Base-by-base conservation (phyloP, 352 stramenopile genomes). In the Pythium utonaiense region DNA sequence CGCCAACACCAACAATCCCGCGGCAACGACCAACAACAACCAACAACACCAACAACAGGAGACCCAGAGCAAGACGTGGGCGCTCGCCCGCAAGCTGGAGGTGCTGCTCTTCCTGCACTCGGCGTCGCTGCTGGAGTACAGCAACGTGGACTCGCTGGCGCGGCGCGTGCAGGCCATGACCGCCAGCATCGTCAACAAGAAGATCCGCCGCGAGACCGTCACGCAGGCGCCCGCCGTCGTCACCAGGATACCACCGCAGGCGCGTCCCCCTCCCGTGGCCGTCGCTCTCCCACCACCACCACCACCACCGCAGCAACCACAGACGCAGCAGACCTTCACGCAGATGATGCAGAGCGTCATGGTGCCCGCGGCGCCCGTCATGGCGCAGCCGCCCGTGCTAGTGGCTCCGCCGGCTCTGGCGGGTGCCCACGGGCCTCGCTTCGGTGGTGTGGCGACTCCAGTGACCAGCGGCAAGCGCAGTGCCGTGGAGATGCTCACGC, bases 101-200 rank as follows among this genome's bases (percentile, higher is more conserved):
- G 81, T 91, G 51, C 76, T 92, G 40, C 75, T 92, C 34, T 94
- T 91, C 51, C 73, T 94, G 57, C 79, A 91, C 70, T 89, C 85
- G 60, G 82, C 85, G 14, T 92, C 82, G 57, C 69, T 89, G 38
- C 72, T 91, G 40, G 85, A 94, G 64, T 94, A 92, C 63, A 72
- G 66, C 30, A 94, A 94, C 62, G 69, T 86, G 60, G 73, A 94
- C 69, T 92, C 82, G 45, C 68, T 94, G 13, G 67, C 79, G 24
- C 81, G 85, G 6, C 85, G 85, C 49, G 80, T 94, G 42, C 85
- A 94, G 69, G 82, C 82, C 33, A 67, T 94, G 19, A 92, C 85
- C 3, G 74, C 80, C 12, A 74, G 81, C 44, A 91, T 94, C 31
- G 80, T 94, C 31, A 94, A 94, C 69, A 90, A 90, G 71, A 90